Percentiles rank a stretch among this genome's conserved stretches.
Evolutionary conservation across 805 yeast genomes (phyloP).

Genomic region (Cyberlindnera mississippiensis): DNA sequence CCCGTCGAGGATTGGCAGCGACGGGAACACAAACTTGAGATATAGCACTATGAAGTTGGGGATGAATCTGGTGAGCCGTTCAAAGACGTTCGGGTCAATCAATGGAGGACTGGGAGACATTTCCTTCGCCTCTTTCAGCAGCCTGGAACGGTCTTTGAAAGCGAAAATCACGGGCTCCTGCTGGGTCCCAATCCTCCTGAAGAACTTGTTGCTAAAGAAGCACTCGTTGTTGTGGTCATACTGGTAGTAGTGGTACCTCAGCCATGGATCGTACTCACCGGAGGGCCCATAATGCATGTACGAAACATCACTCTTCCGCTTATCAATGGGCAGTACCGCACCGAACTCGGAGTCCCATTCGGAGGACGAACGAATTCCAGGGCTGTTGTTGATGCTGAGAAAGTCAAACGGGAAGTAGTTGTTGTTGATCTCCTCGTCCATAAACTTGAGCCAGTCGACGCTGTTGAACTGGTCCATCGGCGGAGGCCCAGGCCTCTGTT

Average conservation of each 20-base stretch:
- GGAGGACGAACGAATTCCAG: slow-evolving; percentile 1
- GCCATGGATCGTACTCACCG: slow-evolving; percentile 15
- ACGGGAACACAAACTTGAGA: slow-evolving; percentile 10
- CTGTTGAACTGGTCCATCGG: slow-evolving; percentile 6
- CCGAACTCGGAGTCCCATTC: slow-evolving; percentile 1
- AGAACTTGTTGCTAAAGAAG: slow-evolving; percentile 8
- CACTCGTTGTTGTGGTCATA: slow-evolving; percentile 14
- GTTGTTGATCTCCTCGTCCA: slow-evolving; percentile 7
- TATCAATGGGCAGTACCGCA: slow-evolving; percentile 1
- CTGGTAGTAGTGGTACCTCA: slow-evolving; percentile 13
- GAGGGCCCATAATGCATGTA: slow-evolving; percentile 7
- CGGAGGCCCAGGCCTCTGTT: too few relatives aligned
- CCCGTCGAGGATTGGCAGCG: slow-evolving; percentile 12
- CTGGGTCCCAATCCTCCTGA: slow-evolving; percentile 9
- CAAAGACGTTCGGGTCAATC: slow-evolving; percentile 1
- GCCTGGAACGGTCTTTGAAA: slow-evolving; percentile 1
- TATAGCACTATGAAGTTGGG: slow-evolving; percentile 12
- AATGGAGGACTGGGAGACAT: background rate
- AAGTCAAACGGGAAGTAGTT: slow-evolving; percentile 6
- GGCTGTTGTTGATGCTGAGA: slow-evolving; percentile 6
- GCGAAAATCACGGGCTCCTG: slow-evolving; percentile 10
- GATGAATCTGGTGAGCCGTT: slow-evolving; percentile 1
- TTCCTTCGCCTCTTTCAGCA: slow-evolving; percentile 2
- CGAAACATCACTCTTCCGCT: slow-evolving; percentile 3
- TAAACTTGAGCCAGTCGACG: slow-evolving; percentile 12